Evolutionary conservation across 2,329 filamentous ascomycete species (phyloP).

Genomic region (Ascochyta lentis): DNA sequence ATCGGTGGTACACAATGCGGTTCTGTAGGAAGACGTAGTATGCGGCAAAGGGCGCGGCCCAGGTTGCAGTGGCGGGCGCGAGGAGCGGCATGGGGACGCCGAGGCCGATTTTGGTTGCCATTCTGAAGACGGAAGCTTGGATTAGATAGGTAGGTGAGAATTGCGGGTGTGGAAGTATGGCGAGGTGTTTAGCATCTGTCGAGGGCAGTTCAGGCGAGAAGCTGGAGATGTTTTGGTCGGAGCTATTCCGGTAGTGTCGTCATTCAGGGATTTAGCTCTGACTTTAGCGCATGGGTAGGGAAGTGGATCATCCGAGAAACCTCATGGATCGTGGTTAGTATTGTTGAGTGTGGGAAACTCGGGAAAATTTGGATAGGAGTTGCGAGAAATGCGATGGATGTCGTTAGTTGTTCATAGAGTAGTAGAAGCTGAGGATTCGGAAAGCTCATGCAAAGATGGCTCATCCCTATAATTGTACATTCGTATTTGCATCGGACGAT

Average conservation of each 20-base stretch:
- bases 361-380: no score
- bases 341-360: no score
- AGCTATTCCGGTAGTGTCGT: slow-evolving; percentile 19
- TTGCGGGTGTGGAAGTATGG: not conserved
- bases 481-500: no score
- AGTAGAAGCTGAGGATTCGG: no score
- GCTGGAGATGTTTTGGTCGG: slow-evolving; percentile 4
- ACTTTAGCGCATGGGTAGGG: slow-evolving; percentile 8
- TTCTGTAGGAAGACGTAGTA: slow-evolving; percentile 53
- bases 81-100: slow-evolving; percentile 41
- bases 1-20: slow-evolving; percentile 47
- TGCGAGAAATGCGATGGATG: no score
- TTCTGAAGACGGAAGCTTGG: slow-evolving; percentile 1
- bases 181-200: not conserved
- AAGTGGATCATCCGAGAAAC: not conserved
- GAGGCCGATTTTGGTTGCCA: slow-evolving; percentile 43
- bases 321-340: not conserved
- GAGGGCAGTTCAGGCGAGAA: not conserved
- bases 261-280: slow-evolving; percentile 18
- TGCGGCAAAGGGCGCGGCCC: slow-evolving; percentile 50
- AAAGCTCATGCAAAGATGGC: no score
- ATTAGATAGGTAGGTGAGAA: not conserved
- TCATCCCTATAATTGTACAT: no score
- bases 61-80: slow-evolving; percentile 49
- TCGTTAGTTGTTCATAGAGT: no score